Conservation (phyloP, 164 flowering plant species). For the Vitis vinifera region DNA sequence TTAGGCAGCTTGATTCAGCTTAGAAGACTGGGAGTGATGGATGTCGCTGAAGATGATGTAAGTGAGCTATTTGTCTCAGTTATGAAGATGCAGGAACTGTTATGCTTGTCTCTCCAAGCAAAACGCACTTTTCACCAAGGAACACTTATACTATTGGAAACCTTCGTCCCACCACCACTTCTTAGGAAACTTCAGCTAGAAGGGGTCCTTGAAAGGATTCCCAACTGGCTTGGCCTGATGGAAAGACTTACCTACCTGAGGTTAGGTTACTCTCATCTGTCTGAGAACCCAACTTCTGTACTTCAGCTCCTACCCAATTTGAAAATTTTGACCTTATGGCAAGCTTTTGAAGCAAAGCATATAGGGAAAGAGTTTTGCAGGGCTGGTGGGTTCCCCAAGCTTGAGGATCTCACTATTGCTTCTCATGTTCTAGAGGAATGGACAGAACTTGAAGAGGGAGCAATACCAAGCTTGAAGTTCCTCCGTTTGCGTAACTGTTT, state of each 20-base stretch:
- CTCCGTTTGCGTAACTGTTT: slow-evolving; percentile 25
- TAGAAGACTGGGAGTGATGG: background rate
- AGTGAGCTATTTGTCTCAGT: no score
- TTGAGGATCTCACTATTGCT: slow-evolving; percentile 27
- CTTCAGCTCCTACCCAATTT: slow-evolving; percentile 26
- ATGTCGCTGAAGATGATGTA: no score
- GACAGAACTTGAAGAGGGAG: slow-evolving; percentile 31
- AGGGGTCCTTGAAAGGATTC: slow-evolving; percentile 21
- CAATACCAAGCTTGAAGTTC: slow-evolving; percentile 20
- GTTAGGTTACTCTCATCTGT: slow-evolving; percentile 23
- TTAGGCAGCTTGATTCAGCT: slow-evolving; percentile 14
- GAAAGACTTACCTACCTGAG: slow-evolving; percentile 20
- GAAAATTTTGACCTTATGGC: slow-evolving; percentile 22
- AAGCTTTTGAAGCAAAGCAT: slow-evolving; percentile 28
- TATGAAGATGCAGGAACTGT: background rate
- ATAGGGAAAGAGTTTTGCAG: slow-evolving; percentile 27
- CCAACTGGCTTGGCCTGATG: slow-evolving; percentile 24
- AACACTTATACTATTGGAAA: slow-evolving; percentile 10
- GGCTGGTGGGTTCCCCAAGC: slow-evolving; percentile 24
- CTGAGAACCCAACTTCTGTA: slow-evolving; percentile 22
- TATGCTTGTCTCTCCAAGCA: slow-evolving; percentile 22
- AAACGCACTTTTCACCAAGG: background rate
- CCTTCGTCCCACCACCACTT: slow-evolving; percentile 28
- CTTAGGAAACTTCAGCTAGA: slow-evolving; percentile 24
- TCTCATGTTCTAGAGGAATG: slow-evolving; percentile 27